Percentiles rank a stretch among this genome's conserved stretches.
Conservation (phyloP, 2,329 filamentous ascomycete species). For the Pseudodiploospora longispora region DNA sequence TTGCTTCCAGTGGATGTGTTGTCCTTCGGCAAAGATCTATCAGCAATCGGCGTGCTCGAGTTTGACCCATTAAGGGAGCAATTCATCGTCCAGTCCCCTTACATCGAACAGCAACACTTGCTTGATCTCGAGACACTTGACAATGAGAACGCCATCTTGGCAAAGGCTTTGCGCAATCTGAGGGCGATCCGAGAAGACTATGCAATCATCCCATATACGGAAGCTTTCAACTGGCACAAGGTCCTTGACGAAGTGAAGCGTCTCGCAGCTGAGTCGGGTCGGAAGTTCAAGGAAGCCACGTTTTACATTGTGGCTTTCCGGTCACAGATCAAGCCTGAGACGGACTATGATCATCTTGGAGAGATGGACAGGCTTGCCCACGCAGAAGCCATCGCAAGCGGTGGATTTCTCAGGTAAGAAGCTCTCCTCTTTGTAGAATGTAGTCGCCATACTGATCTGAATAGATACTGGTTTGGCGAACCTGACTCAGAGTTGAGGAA, state of each 20-base stretch:
- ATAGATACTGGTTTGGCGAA: conserved; percentile 78
- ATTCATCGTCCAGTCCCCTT: conserved; percentile 63
- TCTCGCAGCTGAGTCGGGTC: conserved; percentile 38
- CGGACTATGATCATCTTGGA: conserved; percentile 60
- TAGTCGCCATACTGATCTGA: conserved; percentile 10
- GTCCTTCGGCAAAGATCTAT: conserved; percentile 17
- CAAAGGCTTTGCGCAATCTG: conserved; percentile 60
- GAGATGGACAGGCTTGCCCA: conserved; percentile 72
- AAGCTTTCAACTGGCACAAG: conserved; percentile 68
- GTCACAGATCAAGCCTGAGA: conserved; percentile 59
- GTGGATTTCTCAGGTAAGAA: conserved; percentile 69
- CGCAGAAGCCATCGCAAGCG: conserved; percentile 67
- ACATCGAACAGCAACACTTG: conserved; percentile 61
- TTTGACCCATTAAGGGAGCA: conserved; percentile 13
- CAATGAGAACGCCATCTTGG: conserved; percentile 58
- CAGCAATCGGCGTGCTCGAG: conserved; percentile 18
- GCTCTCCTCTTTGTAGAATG: not conserved
- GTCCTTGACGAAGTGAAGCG: conserved; percentile 51
- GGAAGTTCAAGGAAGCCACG: conserved; percentile 49
- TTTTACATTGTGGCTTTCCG: conserved; percentile 86
- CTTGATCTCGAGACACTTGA: conserved; percentile 64
- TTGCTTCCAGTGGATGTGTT: conserved; percentile 16
- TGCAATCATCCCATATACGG: conserved; percentile 63
- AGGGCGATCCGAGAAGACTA: conserved; percentile 60
- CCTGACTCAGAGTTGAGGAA: conserved; percentile 65